Percentiles rank a stretch among this genome's conserved stretches.
Conservation (phyloP, 768 basidiomycete species). For the Sporobolomyces roseus region DNA sequence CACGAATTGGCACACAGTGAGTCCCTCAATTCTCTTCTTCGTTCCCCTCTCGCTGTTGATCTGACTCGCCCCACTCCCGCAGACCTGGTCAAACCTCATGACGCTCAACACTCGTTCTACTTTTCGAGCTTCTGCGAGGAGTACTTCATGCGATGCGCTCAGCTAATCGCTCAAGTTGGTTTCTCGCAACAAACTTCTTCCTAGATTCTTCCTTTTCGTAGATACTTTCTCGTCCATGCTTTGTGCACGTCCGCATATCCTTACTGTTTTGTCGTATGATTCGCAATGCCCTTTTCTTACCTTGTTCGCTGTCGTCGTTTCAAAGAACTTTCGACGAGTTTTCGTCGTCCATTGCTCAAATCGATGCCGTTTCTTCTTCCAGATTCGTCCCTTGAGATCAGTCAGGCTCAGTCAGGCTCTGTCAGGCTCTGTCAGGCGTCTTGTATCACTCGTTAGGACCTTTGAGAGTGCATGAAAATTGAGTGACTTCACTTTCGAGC, state of each 20-base stretch:
- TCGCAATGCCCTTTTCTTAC: too few relatives aligned
- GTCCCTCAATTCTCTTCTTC: background rate
- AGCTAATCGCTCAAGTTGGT: slow-evolving; percentile 32
- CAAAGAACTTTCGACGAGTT: too few relatives aligned
- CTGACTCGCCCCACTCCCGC: background rate
- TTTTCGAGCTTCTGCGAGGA: slow-evolving; percentile 83
- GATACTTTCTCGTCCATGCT: background rate
- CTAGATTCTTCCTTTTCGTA: background rate
- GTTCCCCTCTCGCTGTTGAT: background rate
- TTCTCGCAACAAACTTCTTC: background rate
- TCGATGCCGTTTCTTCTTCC: too few relatives aligned
- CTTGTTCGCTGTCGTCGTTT: too few relatives aligned
- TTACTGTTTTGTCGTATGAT: slow-evolving; percentile 2
- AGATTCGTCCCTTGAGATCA: too few relatives aligned
- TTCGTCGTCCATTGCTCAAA: too few relatives aligned
- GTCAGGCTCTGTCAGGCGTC: too few relatives aligned
- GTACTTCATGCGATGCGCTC: slow-evolving; percentile 48
- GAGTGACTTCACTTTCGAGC: too few relatives aligned
- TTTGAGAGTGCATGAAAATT: background rate
- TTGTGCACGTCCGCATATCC: background rate
- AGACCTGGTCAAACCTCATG: slow-evolving; percentile 64
- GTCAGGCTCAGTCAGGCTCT: too few relatives aligned
- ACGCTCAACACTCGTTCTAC: slow-evolving; percentile 90
- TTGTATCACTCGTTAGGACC: background rate
- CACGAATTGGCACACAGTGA: slow-evolving; percentile 63